A percentile compares a stretch with the other conserved stretches of the same genome.
phyloP scores from a whole-genome alignment of 2,329 filamentous ascomycete species.

The Cladosporium halotolerans region DNA sequence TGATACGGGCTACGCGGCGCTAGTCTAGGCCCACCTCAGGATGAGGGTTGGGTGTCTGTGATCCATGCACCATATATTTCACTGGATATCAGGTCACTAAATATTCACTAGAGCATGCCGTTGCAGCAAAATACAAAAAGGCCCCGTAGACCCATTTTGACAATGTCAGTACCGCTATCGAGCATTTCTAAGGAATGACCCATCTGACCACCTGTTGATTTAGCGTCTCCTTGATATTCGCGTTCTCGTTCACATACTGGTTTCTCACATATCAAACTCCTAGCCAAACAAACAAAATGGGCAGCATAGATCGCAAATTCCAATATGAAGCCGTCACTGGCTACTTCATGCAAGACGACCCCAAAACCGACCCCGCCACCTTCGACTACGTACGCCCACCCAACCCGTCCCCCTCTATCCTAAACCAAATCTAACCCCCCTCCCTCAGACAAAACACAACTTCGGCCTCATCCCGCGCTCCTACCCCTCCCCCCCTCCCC shows the following conservation, averaged over 20 bases:
- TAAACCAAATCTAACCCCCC: neutral
- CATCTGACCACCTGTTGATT: neutral
- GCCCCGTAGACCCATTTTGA: neutral
- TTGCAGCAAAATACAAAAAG: neutral
- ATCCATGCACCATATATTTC: neutral
- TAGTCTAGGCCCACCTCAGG: too few relatives aligned
- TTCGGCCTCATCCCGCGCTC: slow-evolving; percentile 45
- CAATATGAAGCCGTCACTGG: slow-evolving; percentile 36
- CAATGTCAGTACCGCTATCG: neutral
- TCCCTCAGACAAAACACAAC: slow-evolving; percentile 20
- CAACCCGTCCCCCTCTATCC: neutral
- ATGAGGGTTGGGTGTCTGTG: too few relatives aligned
- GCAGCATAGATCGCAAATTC: slow-evolving; percentile 11
- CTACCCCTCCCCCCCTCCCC: slow-evolving; percentile 38
- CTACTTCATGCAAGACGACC: slow-evolving; percentile 48
- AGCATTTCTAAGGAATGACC: neutral
- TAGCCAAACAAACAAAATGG: slow-evolving; percentile 8
- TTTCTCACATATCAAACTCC: neutral
- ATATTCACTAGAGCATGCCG: neutral
- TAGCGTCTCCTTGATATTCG: slow-evolving; percentile 1
- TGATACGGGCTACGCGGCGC: too few relatives aligned
- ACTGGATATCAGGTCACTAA: neutral
- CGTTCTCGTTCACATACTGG: slow-evolving; percentile 4
- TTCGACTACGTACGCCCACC: slow-evolving; percentile 43
- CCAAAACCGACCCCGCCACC: slow-evolving; percentile 37